Conservation (phyloP, 2,329 filamentous ascomycete genomes). For the Calonectria hawksworthii region DNA sequence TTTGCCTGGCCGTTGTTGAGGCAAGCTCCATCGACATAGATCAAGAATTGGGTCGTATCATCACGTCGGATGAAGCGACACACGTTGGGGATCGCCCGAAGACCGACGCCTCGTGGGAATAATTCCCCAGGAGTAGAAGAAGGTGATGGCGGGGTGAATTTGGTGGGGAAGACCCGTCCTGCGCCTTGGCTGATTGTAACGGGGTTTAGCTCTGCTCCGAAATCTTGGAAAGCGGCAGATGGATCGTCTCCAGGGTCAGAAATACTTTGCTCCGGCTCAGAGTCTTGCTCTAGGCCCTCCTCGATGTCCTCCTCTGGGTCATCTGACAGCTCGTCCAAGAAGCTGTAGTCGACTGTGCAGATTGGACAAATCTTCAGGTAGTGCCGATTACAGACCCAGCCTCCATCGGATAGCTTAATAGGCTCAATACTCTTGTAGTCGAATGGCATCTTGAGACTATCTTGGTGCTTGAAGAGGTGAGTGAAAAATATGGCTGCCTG, state of each 20-base stretch:
- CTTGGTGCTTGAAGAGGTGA: neutral
- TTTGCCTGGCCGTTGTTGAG: conserved; percentile 55
- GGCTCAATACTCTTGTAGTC: neutral
- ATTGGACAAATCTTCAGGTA: neutral
- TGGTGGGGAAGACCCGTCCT: conserved; percentile 31
- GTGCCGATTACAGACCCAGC: neutral
- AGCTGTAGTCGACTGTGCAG: neutral
- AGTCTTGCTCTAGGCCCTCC: neutral
- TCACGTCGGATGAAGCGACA: conserved; percentile 22
- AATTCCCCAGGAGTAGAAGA: conserved; percentile 14
- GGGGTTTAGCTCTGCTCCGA: neutral
- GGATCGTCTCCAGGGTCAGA: neutral
- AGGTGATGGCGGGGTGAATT: conserved; percentile 27
- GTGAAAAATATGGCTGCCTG: neutral
- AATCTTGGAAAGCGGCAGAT: neutral
- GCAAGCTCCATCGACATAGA: conserved; percentile 62
- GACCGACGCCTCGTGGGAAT: conserved; percentile 10
- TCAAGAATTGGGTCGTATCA: conserved; percentile 46
- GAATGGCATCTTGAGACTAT: neutral
- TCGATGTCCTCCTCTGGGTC: neutral
- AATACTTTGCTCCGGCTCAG: neutral
- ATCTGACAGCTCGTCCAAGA: neutral
- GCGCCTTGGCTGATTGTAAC: conserved; percentile 12
- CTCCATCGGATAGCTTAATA: neutral
- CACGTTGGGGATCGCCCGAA: neutral